phyloP scores from a whole-genome alignment of 257 asterid species.

The Eustoma russellianum region DNA sequence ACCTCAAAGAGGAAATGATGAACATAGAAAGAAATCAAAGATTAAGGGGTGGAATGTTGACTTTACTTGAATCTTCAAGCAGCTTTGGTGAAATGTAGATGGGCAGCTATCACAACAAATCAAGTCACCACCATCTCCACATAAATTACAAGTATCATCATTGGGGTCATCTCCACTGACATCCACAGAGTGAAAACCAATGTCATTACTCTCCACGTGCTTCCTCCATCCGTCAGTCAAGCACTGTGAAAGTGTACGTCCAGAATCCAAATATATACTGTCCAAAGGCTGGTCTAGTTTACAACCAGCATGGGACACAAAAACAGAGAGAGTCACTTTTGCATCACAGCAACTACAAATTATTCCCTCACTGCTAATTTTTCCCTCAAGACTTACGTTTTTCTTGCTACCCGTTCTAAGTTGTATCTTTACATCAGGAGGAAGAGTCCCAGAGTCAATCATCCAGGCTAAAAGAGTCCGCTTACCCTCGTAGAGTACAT shows the following conservation, averaged over 20 bases:
- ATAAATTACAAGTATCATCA: slow-evolving; percentile 87
- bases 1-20: background rate
- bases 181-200: slow-evolving; percentile 56
- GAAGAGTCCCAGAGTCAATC: slow-evolving; percentile 66
- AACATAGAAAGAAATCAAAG: slow-evolving; percentile 1
- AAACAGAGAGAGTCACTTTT: slow-evolving; percentile 32
- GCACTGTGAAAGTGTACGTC: slow-evolving; percentile 61
- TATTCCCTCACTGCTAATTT: slow-evolving; percentile 63
- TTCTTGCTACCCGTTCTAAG: slow-evolving; percentile 36
- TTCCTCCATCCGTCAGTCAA: slow-evolving; percentile 68
- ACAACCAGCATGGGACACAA: slow-evolving; percentile 69
- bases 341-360: slow-evolving; percentile 66
- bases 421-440: slow-evolving; percentile 44
- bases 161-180: slow-evolving; percentile 78
- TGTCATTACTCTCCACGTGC: slow-evolving; percentile 32
- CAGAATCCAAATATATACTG: slow-evolving; percentile 54
- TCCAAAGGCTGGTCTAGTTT: slow-evolving; percentile 37
- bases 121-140: slow-evolving; percentile 96
- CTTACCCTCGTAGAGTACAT: slow-evolving; percentile 43
- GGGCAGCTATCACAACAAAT: slow-evolving; percentile 96
- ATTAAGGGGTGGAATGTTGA: slow-evolving; percentile 1
- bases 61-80: slow-evolving; percentile 69
- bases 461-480: slow-evolving; percentile 79
- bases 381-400: slow-evolving; percentile 44
- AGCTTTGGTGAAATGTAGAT: slow-evolving; percentile 84